These are phyloP conservation scores for Centaurea solstitialis DNA, from an alignment of 129 eudicot species.

Conservation along the genomic window DNA sequence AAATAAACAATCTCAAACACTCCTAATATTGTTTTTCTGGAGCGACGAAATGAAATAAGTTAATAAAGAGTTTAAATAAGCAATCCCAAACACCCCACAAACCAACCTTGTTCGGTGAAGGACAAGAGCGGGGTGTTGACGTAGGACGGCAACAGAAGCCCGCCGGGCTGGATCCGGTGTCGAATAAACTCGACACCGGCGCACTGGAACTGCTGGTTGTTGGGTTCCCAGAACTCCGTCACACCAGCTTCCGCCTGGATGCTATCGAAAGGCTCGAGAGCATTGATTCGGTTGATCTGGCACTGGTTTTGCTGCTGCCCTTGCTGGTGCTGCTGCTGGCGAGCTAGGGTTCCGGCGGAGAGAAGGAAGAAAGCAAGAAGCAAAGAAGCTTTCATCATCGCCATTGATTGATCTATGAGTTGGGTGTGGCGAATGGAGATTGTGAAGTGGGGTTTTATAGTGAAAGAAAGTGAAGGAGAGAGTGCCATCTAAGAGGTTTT, in stretches of 20 bases:
- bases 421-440: background rate
- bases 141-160: background rate
- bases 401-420: background rate
- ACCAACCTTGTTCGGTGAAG: background rate
- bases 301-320: slow-evolving; percentile 30
- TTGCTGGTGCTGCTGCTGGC: slow-evolving; percentile 15
- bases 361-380: background rate
- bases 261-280: background rate
- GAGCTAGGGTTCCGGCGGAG: background rate
- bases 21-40: no score
- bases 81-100: no score
- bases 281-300: slow-evolving; percentile 16
- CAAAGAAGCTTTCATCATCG: background rate
- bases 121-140: background rate
- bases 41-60: no score
- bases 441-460: background rate
- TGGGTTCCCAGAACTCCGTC: background rate
- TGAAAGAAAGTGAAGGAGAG: background rate
- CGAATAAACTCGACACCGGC: background rate
- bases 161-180: background rate
- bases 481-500: background rate
- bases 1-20: no score
- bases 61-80: no score
- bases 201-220: background rate
- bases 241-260: background rate